A percentile compares a stretch with the other conserved stretches of the same genome.
phyloP scores from a whole-genome alignment of 192 early-diverging fungal species.

The Coemansia sp. region DNA sequence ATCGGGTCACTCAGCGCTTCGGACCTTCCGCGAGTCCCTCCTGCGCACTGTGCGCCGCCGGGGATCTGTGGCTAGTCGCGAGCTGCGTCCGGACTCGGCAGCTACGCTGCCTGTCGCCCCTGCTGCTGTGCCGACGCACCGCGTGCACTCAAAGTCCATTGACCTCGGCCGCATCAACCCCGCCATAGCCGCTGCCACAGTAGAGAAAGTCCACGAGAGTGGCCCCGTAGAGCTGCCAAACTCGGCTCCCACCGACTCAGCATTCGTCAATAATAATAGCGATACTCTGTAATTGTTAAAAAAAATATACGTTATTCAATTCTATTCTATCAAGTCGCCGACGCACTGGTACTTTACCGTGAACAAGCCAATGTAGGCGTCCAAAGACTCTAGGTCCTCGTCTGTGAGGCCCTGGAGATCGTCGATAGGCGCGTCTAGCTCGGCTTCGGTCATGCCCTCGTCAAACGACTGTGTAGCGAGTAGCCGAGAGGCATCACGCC shows the following conservation, averaged over 20 bases:
- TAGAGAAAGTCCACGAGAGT: not conserved
- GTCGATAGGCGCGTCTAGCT: conserved; percentile 72
- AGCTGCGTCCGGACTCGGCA: conserved; percentile 4
- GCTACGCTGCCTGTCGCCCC: not conserved
- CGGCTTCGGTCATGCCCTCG: conserved; percentile 64
- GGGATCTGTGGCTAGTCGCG: not conserved
- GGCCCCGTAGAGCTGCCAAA: not conserved
- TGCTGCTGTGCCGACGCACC: not conserved
- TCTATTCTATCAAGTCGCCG: conserved; percentile 59
- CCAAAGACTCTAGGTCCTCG: conserved; percentile 71
- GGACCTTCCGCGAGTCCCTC: conserved; percentile 1
- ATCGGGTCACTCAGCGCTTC: conserved; percentile 5
- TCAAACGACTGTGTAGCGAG: conserved; percentile 92
- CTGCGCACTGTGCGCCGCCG: not conserved
- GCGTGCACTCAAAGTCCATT: conserved; percentile 20
- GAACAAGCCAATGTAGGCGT: conserved; percentile 79
- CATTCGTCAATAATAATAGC: not conserved
- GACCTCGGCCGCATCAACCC: conserved; percentile 7
- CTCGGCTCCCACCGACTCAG: not conserved
- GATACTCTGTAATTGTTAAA: not conserved
- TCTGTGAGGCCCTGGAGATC: conserved; percentile 67
- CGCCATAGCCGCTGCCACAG: not conserved
- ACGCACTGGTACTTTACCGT: conserved; percentile 73
- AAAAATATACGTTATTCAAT: not conserved
- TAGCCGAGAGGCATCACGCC: conserved; percentile 88